phyloP scores from a whole-genome alignment of 495 filamentous ascomycete species.

The Penicillium malachiteum region DNA sequence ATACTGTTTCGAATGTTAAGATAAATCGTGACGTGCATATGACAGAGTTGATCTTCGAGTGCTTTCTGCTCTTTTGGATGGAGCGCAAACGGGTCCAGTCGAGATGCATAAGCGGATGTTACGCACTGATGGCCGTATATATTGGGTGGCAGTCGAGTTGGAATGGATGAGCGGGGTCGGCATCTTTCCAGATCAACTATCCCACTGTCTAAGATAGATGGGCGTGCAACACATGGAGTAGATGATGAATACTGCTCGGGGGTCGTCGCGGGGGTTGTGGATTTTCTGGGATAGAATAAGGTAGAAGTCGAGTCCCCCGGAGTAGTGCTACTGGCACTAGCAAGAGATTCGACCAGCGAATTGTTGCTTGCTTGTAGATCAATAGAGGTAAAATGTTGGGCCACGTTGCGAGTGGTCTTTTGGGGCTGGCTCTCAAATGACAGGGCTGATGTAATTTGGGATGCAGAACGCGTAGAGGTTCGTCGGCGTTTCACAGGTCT shows the following conservation, averaged over 20 bases:
- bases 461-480: conserved; percentile 10
- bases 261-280: conserved; percentile 30
- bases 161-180: conserved; percentile 76
- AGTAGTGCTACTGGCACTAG: conserved; percentile 23
- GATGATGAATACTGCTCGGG: conserved; percentile 14
- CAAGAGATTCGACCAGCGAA: conserved; percentile 14
- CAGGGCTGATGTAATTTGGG: conserved; percentile 5
- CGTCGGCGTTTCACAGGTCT: conserved; percentile 21
- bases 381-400: not conserved
- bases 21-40: conserved; percentile 91
- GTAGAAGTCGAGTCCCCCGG: conserved; percentile 31
- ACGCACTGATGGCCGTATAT: conserved; percentile 89
- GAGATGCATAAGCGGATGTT: conserved; percentile 80
- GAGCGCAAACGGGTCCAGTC: conserved; percentile 84
- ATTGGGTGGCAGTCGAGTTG: conserved; percentile 63
- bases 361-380: not conserved
- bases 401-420: not conserved
- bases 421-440: not conserved
- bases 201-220: conserved; percentile 17
- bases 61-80: conserved; percentile 83
- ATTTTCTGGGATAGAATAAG: conserved; percentile 26
- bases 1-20: conserved; percentile 97
- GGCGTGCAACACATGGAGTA: conserved; percentile 12
- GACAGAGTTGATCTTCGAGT: conserved; percentile 76
- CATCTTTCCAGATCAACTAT: conserved; percentile 32